These are phyloP conservation scores for Sugiyamaella paludigena DNA, from an alignment of 1,139 yeast genomes.

Conservation along the genomic window DNA sequence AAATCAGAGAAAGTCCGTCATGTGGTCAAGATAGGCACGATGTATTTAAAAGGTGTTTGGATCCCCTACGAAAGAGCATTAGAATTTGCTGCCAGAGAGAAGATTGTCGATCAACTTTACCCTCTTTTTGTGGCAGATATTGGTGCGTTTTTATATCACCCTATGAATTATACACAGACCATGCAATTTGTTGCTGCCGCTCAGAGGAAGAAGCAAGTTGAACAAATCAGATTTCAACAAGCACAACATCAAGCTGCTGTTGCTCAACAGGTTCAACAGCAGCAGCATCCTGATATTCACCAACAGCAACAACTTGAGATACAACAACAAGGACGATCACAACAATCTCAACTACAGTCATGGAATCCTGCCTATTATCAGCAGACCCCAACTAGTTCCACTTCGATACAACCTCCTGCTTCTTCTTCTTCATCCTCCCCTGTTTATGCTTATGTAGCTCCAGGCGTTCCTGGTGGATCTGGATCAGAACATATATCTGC, in stretches of 20 bases:
- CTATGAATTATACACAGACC: slow-evolving; percentile 37
- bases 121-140: slow-evolving; percentile 88
- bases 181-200: slow-evolving; percentile 41
- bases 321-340: neutral
- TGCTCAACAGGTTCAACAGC: slow-evolving; percentile 13
- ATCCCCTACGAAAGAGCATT: slow-evolving; percentile 90
- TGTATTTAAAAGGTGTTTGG: slow-evolving; percentile 97
- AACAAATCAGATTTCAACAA: slow-evolving; percentile 25
- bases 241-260: slow-evolving; percentile 14
- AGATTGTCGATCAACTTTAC: slow-evolving; percentile 74
- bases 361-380: slow-evolving; percentile 10
- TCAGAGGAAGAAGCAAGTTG: slow-evolving; percentile 33
- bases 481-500: too few relatives aligned
- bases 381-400: slow-evolving; percentile 1
- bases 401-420: slow-evolving; percentile 1
- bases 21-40: slow-evolving; percentile 91
- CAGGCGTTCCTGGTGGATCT: too few relatives aligned
- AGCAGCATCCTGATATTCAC: neutral
- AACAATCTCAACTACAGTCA: slow-evolving; percentile 1
- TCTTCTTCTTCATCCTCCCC: slow-evolving; percentile 5
- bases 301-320: neutral
- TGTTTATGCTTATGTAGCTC: slow-evolving; percentile 3
- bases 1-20: slow-evolving; percentile 83
- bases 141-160: slow-evolving; percentile 41
- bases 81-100: slow-evolving; percentile 83